phyloP scores from a whole-genome alignment of 331 rosid genomes.

The Rosa hybrid region DNA sequence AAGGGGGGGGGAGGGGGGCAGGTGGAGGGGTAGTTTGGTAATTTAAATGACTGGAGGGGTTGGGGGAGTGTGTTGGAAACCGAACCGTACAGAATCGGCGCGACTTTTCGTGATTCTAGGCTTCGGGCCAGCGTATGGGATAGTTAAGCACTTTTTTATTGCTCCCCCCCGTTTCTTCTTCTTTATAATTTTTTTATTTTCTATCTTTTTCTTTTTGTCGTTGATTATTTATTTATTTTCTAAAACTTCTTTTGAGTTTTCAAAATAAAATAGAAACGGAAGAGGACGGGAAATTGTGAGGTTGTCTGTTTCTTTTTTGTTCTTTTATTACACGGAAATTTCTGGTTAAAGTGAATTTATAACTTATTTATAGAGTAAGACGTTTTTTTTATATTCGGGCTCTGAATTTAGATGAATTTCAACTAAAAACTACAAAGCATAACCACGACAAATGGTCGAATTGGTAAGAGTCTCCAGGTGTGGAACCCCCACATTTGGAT shows the following conservation, averaged over 20 bases:
- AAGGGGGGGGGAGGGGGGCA: not conserved
- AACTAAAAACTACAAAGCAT: not conserved
- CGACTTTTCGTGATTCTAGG: conserved; percentile 36
- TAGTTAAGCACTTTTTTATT: not conserved
- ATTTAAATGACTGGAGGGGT: not conserved
- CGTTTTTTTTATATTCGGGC: no score
- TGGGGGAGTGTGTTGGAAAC: conserved; percentile 20
- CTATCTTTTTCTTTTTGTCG: conserved; percentile 11
- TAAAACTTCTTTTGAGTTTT: no score
- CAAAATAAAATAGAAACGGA: not conserved
- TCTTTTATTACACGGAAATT: no score
- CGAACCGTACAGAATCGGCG: conserved; percentile 38
- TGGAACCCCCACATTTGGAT: no score
- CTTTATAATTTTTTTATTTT: not conserved
- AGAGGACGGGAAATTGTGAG: not conserved
- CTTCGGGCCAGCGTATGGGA: not conserved
- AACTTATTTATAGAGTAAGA: no score
- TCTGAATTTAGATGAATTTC: no score
- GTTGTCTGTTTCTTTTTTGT: not conserved
- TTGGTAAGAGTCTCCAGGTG: no score
- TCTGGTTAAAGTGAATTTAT: no score
- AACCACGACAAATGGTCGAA: no score
- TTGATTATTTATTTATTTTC: not conserved
- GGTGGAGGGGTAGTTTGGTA: conserved; percentile 32
- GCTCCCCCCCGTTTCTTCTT: not conserved